phyloP scores from a whole-genome alignment of 2,329 filamentous ascomycete genomes.

The Aspergillus unguis region DNA sequence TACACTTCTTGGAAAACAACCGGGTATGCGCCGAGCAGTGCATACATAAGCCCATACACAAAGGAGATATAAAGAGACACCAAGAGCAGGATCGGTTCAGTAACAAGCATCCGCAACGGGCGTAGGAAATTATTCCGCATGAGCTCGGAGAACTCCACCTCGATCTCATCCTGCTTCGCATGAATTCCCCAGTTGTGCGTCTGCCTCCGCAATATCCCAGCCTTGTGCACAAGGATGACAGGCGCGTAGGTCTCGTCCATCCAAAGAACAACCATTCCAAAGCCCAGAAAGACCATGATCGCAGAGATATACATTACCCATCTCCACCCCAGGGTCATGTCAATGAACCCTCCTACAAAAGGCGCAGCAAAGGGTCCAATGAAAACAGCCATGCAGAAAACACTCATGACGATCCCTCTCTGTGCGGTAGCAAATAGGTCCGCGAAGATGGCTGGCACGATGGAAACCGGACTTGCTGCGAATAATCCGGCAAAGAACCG shows the following conservation, averaged over 20 bases:
- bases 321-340: conserved; percentile 50
- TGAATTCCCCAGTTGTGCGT: conserved; percentile 61
- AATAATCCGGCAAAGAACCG: conserved; percentile 30
- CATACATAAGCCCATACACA: conserved; percentile 34
- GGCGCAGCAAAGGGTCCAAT: conserved; percentile 50
- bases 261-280: conserved; percentile 40
- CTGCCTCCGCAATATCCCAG: conserved; percentile 49
- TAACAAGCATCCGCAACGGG: conserved; percentile 39
- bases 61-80: conserved; percentile 34
- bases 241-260: conserved; percentile 56
- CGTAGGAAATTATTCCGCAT: conserved; percentile 49
- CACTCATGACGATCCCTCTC: conserved; percentile 44
- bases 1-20: conserved; percentile 32
- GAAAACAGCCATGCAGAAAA: conserved; percentile 52
- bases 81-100: conserved; percentile 40
- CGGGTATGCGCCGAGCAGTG: conserved; percentile 31
- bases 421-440: conserved; percentile 51
- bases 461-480: conserved; percentile 43
- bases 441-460: conserved; percentile 45
- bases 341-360: conserved; percentile 52
- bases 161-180: conserved; percentile 53
- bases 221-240: conserved; percentile 34
- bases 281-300: conserved; percentile 53
- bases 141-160: conserved; percentile 50
- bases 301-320: conserved; percentile 53